Percentiles rank a stretch among this genome's conserved stretches.
Conservation (phyloP, 345 rosid genomes). For the Lepidium didymum region DNA sequence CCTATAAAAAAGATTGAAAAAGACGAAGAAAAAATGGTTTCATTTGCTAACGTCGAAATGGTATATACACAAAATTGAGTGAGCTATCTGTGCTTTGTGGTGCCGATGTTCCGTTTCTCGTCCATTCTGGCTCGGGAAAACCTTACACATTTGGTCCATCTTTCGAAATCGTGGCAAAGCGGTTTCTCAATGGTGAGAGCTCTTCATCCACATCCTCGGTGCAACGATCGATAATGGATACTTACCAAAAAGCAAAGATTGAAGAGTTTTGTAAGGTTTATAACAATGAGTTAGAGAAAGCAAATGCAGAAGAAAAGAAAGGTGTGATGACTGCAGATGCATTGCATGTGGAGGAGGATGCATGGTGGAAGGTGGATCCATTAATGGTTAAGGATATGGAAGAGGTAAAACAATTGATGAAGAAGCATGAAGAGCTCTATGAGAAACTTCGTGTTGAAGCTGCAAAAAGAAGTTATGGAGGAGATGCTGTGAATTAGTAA, state of each 20-base stretch:
- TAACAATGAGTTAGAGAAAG: background rate
- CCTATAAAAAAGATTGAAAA: no score
- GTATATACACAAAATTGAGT: no score
- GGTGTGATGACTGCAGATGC: no score
- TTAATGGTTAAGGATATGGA: background rate
- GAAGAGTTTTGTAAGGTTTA: background rate
- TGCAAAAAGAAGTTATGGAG: background rate
- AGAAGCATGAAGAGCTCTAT: background rate
- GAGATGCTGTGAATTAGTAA: background rate
- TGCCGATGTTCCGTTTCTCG: no score
- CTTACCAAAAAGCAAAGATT: background rate
- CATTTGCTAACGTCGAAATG: background rate
- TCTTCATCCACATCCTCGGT: no score
- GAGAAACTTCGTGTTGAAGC: background rate
- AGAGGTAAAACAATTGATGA: background rate
- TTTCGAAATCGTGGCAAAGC: no score
- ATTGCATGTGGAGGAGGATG: background rate
- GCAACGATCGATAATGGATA: no score
- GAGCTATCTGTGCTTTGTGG: no score
- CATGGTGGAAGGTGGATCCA: background rate
- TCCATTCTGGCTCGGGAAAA: no score
- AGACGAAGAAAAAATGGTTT: no score
- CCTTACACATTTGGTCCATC: no score
- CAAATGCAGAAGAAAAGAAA: background rate
- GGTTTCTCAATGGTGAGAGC: no score